Conservation (phyloP, 208 protist genomes). For the Leishmania guyanensis region DNA sequence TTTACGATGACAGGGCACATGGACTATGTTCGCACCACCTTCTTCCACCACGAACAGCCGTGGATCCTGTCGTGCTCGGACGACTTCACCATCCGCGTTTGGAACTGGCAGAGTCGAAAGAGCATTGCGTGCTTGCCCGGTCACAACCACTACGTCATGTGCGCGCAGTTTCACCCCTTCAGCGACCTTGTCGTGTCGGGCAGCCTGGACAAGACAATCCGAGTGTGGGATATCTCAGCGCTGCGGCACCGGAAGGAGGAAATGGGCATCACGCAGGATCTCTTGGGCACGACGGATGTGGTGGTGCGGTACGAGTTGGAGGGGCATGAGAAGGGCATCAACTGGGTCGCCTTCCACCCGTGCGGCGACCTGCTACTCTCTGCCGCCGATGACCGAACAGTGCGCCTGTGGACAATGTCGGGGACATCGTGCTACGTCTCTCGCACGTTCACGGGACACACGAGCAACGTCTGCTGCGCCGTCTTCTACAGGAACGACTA, state of each 20-base stretch:
- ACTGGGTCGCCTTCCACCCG: slow-evolving; percentile 99
- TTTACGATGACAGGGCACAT: slow-evolving; percentile 98
- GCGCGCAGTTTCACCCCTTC: slow-evolving; percentile 96
- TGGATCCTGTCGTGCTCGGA: slow-evolving; percentile 99
- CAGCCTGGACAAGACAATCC: slow-evolving; percentile 99
- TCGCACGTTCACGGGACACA: slow-evolving; percentile 95
- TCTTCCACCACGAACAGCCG: slow-evolving; percentile 96
- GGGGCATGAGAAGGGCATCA: slow-evolving; percentile 98
- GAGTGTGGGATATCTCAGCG: slow-evolving; percentile 99
- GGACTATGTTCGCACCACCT: slow-evolving; percentile 99
- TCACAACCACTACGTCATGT: slow-evolving; percentile 99
- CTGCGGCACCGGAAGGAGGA: slow-evolving; percentile 75
- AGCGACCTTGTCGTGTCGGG: slow-evolving; percentile 97
- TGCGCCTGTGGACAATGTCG: slow-evolving; percentile 96
- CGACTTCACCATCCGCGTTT: slow-evolving; percentile 99
- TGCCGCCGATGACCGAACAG: slow-evolving; percentile 96
- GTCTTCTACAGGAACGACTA: slow-evolving; percentile 97
- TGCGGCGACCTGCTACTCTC: slow-evolving; percentile 94
- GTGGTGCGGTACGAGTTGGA: slow-evolving; percentile 96
- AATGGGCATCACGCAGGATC: slow-evolving; percentile 82
- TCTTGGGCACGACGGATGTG: slow-evolving; percentile 95
- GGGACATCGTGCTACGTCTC: slow-evolving; percentile 89
- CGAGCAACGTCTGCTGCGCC: slow-evolving; percentile 98
- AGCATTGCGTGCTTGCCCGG: slow-evolving; percentile 97
- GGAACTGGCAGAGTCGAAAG: slow-evolving; percentile 97